Conservation (phyloP, 106 monocot species). For the Iris macrosiphon region DNA sequence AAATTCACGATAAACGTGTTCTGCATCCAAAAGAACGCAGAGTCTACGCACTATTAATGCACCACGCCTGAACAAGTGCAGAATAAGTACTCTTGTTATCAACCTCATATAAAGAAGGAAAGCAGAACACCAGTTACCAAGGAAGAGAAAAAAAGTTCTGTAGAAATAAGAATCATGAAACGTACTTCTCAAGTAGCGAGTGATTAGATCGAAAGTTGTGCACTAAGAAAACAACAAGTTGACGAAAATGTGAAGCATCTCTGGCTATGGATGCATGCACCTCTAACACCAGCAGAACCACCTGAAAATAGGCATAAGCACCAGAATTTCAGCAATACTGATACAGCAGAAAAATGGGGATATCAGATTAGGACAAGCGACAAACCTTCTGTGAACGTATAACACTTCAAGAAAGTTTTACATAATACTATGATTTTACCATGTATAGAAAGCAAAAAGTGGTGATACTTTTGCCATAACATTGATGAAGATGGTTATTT, state of each 20-base stretch:
- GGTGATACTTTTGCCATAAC: too few relatives aligned
- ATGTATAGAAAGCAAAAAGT: too few relatives aligned
- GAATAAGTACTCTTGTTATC: neutral
- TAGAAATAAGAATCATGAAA: neutral
- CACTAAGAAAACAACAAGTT: constrained; percentile 53
- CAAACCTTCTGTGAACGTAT: too few relatives aligned
- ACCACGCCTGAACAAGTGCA: constrained; percentile 50
- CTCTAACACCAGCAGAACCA: constrained; percentile 81
- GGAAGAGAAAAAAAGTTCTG: neutral
- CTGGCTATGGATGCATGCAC: constrained; percentile 79
- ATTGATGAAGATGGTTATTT: too few relatives aligned
- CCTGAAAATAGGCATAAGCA: constrained; percentile 29
- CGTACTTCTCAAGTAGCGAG: constrained; percentile 76
- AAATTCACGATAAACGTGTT: constrained; percentile 71
- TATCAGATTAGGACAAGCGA: too few relatives aligned
- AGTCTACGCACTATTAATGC: constrained; percentile 76
- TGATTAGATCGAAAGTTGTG: constrained; percentile 52
- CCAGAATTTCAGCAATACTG: too few relatives aligned
- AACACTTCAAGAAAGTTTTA: too few relatives aligned
- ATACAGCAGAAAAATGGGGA: too few relatives aligned
- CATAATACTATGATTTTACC: too few relatives aligned
- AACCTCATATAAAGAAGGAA: neutral
- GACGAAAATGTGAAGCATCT: constrained; percentile 61
- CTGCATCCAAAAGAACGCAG: constrained; percentile 71
- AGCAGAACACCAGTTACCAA: neutral